Conservation (phyloP, 768 basidiomycete species). For the Tulasnella sp. region DNA sequence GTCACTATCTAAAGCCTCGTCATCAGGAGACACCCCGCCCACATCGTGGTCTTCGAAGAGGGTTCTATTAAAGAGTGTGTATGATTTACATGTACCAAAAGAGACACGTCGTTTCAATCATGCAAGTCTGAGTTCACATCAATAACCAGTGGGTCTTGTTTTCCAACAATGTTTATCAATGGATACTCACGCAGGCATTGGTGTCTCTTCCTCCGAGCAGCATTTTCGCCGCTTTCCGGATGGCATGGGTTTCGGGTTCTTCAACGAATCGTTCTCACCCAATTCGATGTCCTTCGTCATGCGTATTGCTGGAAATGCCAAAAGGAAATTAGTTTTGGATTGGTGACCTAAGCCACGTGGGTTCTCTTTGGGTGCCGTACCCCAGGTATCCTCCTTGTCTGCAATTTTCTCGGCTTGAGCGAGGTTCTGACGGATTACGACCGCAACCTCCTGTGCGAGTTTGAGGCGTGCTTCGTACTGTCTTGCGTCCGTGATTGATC, state of each 20-base stretch:
- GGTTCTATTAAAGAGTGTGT: neutral
- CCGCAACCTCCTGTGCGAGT: constrained; percentile 59
- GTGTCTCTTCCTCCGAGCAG: neutral
- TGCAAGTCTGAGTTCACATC: constrained; percentile 1
- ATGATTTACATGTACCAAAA: neutral
- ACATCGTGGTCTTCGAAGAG: neutral
- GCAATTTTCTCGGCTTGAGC: constrained; percentile 60
- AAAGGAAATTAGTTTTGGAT: neutral
- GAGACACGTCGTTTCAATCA: constrained; percentile 3
- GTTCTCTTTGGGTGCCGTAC: constrained; percentile 26
- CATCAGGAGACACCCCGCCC: neutral
- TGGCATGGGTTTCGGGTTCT: constrained; percentile 38
- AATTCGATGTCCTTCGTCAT: constrained; percentile 76
- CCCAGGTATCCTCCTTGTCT: constrained; percentile 41
- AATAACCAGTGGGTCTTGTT: neutral
- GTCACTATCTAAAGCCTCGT: constrained; percentile 6
- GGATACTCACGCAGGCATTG: neutral
- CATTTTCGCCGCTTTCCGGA: neutral
- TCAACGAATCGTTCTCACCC: constrained; percentile 73
- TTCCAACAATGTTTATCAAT: neutral
- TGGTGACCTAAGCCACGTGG: neutral
- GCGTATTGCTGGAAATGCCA: constrained; percentile 41
- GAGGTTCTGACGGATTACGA: constrained; percentile 66
- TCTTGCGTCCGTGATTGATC: constrained; percentile 34
- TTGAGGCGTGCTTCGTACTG: constrained; percentile 44